A percentile compares a stretch with the other conserved stretches of the same genome.
Evolutionary conservation across 345 rosid species (phyloP).

Genomic region (Melastoma malabathricum): DNA sequence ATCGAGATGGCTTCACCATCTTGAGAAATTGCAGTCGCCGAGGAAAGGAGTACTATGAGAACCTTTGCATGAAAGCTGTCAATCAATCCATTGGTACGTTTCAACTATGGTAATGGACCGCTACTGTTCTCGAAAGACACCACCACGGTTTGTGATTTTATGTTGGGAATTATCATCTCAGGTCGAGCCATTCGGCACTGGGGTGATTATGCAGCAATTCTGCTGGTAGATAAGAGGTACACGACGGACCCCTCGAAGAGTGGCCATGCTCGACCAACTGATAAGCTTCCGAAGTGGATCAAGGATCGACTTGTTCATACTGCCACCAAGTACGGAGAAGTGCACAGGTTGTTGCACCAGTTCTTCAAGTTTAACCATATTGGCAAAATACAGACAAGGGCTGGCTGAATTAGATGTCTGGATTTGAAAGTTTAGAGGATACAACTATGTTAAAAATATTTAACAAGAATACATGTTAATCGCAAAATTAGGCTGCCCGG

Average conservation of each 20-base stretch:
- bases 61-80: conserved; percentile 95
- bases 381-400: no score
- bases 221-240: conserved; percentile 70
- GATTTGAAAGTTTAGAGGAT: no score
- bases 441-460: no score
- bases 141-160: background rate
- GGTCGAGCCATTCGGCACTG: conserved; percentile 85
- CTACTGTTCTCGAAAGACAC: background rate
- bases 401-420: no score
- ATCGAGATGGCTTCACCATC: conserved; percentile 50
- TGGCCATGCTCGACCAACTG: conserved; percentile 40
- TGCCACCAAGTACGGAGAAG: conserved; percentile 70
- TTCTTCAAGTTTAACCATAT: conserved; percentile 65
- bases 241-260: conserved; percentile 40
- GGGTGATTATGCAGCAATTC: conserved; percentile 75
- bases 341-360: conserved; percentile 58
- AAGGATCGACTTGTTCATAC: conserved; percentile 46
- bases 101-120: background rate
- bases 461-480: no score
- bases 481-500: no score
- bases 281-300: conserved; percentile 80
- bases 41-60: conserved; percentile 88
- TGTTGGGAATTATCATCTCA: conserved; percentile 8
- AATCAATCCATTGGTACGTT: conserved; percentile 83
- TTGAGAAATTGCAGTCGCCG: conserved; percentile 61